A percentile compares a stretch with the other conserved stretches of the same genome.
These are phyloP conservation scores for Gypsophila paniculata DNA, from an alignment of 179 eudicot species.

Conservation along the genomic window DNA sequence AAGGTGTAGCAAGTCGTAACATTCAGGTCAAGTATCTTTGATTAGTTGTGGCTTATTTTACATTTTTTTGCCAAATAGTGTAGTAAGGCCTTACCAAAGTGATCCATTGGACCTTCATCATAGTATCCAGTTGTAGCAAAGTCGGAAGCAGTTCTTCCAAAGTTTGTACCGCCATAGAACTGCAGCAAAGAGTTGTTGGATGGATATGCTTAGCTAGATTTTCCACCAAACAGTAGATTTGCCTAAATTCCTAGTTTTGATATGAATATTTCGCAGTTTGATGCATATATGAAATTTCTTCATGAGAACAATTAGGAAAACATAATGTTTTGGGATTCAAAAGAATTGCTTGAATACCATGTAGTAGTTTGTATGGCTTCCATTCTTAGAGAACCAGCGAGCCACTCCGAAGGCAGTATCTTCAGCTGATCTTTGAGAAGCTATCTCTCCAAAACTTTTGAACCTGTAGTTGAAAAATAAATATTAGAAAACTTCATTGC, in stretches of 20 bases:
- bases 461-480: constrained; percentile 40
- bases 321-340: neutral
- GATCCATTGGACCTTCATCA: constrained; percentile 94
- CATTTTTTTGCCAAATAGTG: neutral
- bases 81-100: constrained; percentile 49
- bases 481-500: neutral
- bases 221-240: too few relatives aligned
- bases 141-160: constrained; percentile 60
- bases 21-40: neutral
- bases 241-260: neutral
- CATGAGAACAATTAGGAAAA: neutral
- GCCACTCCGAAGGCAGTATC: constrained; percentile 74
- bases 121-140: constrained; percentile 83
- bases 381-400: constrained; percentile 75
- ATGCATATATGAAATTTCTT: neutral
- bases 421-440: constrained; percentile 84
- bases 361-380: constrained; percentile 74
- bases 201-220: neutral
- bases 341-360: constrained; percentile 46
- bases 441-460: constrained; percentile 76
- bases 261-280: neutral
- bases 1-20: neutral
- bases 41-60: neutral
- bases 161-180: constrained; percentile 92
- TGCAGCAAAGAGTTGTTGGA: constrained; percentile 20